These are phyloP conservation scores for Crataegus laevigata DNA, from an alignment of 306 rosid genomes.

Conservation along the genomic window DNA sequence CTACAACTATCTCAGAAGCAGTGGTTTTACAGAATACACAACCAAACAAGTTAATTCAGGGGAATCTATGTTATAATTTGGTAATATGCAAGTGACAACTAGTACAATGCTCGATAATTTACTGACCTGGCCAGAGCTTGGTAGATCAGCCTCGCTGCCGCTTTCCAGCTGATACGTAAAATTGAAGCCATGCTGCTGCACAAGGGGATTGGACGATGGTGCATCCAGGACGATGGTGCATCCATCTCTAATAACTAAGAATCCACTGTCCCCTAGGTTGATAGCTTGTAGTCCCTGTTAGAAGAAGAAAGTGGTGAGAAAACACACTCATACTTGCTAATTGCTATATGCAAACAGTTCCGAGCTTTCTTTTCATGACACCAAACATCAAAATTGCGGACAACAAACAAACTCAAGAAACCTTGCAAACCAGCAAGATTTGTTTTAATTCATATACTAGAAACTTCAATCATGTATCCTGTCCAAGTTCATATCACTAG, in stretches of 20 bases:
- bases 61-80: background rate
- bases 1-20: background rate
- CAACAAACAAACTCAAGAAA: background rate
- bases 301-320: slow-evolving; percentile 12
- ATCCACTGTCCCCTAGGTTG: slow-evolving; percentile 93
- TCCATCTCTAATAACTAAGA: slow-evolving; percentile 82
- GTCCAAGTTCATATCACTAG: background rate
- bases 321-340: background rate
- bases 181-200: slow-evolving; percentile 84
- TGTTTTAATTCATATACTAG: background rate
- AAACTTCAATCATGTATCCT: background rate
- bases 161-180: slow-evolving; percentile 81
- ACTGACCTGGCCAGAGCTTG: slow-evolving; percentile 86
- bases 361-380: slow-evolving; percentile 4
- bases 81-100: background rate
- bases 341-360: background rate
- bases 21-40: background rate
- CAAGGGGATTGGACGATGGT: slow-evolving; percentile 68
- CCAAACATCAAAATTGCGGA: slow-evolving; percentile 1
- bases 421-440: background rate
- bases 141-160: slow-evolving; percentile 72
- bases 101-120: background rate
- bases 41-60: background rate
- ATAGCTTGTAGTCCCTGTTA: slow-evolving; percentile 77
- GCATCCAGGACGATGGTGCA: slow-evolving; percentile 66